Evolutionary conservation across 2,329 filamentous ascomycete genomes (phyloP), one percentile per base, ranked within the genome.

Genomic region (Trichoderma sp.): DNA sequence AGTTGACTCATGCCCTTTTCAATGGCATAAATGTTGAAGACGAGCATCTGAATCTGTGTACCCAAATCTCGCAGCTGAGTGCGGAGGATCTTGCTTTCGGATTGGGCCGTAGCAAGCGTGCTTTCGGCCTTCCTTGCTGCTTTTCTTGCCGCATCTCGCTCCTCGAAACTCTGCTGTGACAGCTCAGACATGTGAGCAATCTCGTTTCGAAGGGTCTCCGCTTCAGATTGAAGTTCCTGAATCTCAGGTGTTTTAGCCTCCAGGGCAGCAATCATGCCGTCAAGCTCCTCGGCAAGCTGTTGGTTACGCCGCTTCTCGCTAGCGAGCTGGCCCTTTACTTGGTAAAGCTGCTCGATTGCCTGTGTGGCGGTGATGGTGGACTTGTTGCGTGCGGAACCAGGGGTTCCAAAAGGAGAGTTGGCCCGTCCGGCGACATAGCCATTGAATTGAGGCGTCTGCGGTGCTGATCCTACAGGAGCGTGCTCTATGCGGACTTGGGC

Each of bases 41-140:
- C 86, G 6, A 99, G 86, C 76, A 97, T 90, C 78, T 97, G 96
- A 72, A 97, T 88, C 79, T 99, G 94, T 1, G 91, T 90, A 74
- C 94, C 94, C 24, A 97, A 86, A 78, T 98, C 96, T 39, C 95
- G 91, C 10, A 98, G 84, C 77, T 97, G 94, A 72, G 94, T 92
- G 63, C 91, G 91, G 28, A 97, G 83, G 49, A 97, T 92, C 70
- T 91, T 90, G 37, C 87, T 85, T 79, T 98, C 94, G 1, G 87
- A 84, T 70, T 89, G 85, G 0, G 85, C 82, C 0, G 83, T 87
- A 28, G 83, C 85, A 67, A 94, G 85, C 68, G 92, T 87, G n/a
- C 87, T 87, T 76, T 96, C 90, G 65, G 90, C 91, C 79, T 91
- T 95, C 72, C 94, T 88, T 13, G 91, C 87, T 28, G 92, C 90